phyloP scores from a whole-genome alignment of 257 asterid genomes.

The Nicotiana paniculata region DNA sequence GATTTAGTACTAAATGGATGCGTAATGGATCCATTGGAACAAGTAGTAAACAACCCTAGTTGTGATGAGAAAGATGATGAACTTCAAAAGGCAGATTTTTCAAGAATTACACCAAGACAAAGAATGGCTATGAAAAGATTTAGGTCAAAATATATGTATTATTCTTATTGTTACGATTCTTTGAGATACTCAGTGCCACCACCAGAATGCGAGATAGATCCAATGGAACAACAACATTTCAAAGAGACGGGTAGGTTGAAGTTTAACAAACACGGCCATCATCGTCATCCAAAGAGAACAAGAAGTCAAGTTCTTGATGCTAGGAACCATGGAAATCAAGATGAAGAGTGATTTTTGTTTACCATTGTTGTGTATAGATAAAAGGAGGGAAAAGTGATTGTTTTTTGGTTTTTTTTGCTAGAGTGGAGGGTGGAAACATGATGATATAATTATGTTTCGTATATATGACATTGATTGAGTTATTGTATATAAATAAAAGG shows the following conservation, averaged over 20 bases:
- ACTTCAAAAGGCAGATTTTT: conserved; percentile 30
- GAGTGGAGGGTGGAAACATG: background rate
- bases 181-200: conserved; percentile 53
- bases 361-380: conserved; percentile 5
- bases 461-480: background rate
- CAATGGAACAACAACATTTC: conserved; percentile 31
- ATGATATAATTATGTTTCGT: background rate
- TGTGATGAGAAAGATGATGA: conserved; percentile 27
- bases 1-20: conserved; percentile 82
- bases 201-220: conserved; percentile 69
- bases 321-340: conserved; percentile 32
- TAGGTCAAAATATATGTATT: conserved; percentile 61
- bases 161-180: conserved; percentile 68
- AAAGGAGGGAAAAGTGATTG: background rate
- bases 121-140: conserved; percentile 53
- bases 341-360: conserved; percentile 29
- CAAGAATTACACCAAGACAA: conserved; percentile 40
- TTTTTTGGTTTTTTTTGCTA: background rate
- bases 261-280: conserved; percentile 36
- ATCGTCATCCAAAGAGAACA: conserved; percentile 34
- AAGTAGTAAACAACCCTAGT: conserved; percentile 30
- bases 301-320: conserved; percentile 27
- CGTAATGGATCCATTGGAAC: conserved; percentile 52
- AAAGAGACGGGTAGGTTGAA: conserved; percentile 64
- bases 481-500: conserved; percentile 4